phyloP scores from a whole-genome alignment of 352 stramenopile genomes.

The Globisporangium radiosum region DNA sequence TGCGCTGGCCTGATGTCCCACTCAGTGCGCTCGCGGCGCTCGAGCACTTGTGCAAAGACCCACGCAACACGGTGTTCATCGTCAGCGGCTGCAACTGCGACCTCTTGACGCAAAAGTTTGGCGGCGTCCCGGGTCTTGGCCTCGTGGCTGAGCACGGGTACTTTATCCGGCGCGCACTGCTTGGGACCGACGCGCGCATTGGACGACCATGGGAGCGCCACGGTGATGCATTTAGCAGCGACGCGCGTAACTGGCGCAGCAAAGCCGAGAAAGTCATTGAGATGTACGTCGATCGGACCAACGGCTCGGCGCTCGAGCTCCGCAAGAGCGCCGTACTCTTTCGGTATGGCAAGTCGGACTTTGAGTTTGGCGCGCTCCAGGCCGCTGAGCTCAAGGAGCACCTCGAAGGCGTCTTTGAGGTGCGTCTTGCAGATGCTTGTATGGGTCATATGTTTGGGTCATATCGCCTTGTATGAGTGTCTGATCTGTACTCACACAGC shows the following conservation, averaged over 20 bases:
- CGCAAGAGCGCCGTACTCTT: conserved; percentile 98
- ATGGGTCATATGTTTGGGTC: too few relatives aligned
- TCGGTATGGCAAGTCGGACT: conserved; percentile 97
- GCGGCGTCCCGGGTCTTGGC: conserved; percentile 92
- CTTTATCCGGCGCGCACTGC: conserved; percentile 80
- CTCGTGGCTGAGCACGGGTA: conserved; percentile 98
- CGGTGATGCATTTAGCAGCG: conserved; percentile 50
- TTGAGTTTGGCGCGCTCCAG: conserved; percentile 97
- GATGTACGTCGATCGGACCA: conserved; percentile 96
- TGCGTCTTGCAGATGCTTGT: background rate
- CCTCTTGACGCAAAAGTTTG: conserved; percentile 92
- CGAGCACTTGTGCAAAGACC: conserved; percentile 90
- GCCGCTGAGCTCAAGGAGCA: conserved; percentile 96
- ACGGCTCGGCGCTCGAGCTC: conserved; percentile 96
- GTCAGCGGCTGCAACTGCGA: conserved; percentile 96
- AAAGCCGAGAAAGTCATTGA: conserved; percentile 96
- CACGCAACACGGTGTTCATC: conserved; percentile 96
- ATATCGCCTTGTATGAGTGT: background rate
- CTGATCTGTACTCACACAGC: background rate
- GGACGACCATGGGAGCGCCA: conserved; percentile 63
- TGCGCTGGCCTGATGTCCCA: conserved; percentile 73
- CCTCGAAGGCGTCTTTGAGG: conserved; percentile 87
- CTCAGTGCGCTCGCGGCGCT: conserved; percentile 74
- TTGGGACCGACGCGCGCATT: conserved; percentile 66
- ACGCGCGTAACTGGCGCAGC: conserved; percentile 89